Conservation (phyloP, 345 rosid genomes). For the Odontarrhena argentea region DNA sequence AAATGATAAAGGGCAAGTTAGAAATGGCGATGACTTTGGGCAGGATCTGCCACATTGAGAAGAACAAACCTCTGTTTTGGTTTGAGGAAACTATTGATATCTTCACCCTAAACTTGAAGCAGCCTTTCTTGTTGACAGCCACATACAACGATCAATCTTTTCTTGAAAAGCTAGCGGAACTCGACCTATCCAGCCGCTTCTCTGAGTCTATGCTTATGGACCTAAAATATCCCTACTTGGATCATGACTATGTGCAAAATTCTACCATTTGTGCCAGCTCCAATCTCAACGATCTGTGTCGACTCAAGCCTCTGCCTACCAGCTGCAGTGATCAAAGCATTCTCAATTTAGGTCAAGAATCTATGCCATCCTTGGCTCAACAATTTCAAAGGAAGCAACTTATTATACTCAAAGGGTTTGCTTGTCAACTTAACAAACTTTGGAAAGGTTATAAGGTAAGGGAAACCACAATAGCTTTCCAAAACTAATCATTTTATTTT, state of each 20-base stretch:
- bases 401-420: not conserved
- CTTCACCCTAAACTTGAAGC: not conserved
- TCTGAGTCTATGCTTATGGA: no score
- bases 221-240: no score
- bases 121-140: not conserved
- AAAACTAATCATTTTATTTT: no score
- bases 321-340: not conserved
- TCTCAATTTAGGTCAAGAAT: not conserved
- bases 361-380: not conserved
- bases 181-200: no score
- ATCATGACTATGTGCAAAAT: not conserved
- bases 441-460: not conserved
- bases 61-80: not conserved
- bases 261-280: not conserved
- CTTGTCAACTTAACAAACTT: slow-evolving; percentile 1
- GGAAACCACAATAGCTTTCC: no score
- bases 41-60: no score
- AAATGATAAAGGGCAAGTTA: not conserved
- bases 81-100: not conserved
- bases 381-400: not conserved
- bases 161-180: no score
- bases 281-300: not conserved
- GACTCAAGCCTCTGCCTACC: not conserved
- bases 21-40: no score
- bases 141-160: no score